Conservation (phyloP, 176 grass and related monocot genomes). For the Carex kokanica region DNA sequence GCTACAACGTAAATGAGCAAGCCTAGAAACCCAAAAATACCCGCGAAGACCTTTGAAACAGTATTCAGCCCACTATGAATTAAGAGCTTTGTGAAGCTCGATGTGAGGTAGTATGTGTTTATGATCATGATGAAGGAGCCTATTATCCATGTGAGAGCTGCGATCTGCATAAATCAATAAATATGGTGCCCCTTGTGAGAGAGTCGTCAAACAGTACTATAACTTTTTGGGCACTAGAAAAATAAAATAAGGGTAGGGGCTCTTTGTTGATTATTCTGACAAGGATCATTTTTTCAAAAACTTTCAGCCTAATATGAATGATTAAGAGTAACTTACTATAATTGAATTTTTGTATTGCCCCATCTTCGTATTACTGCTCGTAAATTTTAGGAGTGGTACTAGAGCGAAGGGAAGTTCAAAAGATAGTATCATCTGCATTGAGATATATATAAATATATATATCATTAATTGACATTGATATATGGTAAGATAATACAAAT, state of each 20-base stretch:
- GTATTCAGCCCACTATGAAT: slow-evolving; percentile 54
- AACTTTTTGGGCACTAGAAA: neutral
- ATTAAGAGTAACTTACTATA: slow-evolving; percentile 42
- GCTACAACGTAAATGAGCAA: slow-evolving; percentile 69
- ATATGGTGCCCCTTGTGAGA: neutral
- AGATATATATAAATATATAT: neutral
- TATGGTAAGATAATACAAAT: neutral
- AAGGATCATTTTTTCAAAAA: slow-evolving; percentile 6
- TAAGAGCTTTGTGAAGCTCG: slow-evolving; percentile 61
- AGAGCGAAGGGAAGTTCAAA: slow-evolving; percentile 97
- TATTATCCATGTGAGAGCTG: slow-evolving; percentile 73
- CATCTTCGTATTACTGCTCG: slow-evolving; percentile 92
- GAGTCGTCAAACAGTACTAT: neutral
- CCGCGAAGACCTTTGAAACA: slow-evolving; percentile 55
- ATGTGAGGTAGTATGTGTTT: slow-evolving; percentile 72
- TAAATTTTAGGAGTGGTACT: slow-evolving; percentile 93
- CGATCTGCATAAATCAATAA: slow-evolving; percentile 40
- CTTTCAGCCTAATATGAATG: neutral
- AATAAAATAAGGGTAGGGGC: neutral
- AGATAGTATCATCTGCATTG: slow-evolving; percentile 91
- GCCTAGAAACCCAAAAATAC: slow-evolving; percentile 75
- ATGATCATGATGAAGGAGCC: slow-evolving; percentile 65
- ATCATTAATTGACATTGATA: neutral
- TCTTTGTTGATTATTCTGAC: neutral
- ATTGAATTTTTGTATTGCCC: slow-evolving; percentile 67